A percentile compares a stretch with the other conserved stretches of the same genome.
Conservation (phyloP, 139 green algal genomes). For the Chlorella ohadii region DNA sequence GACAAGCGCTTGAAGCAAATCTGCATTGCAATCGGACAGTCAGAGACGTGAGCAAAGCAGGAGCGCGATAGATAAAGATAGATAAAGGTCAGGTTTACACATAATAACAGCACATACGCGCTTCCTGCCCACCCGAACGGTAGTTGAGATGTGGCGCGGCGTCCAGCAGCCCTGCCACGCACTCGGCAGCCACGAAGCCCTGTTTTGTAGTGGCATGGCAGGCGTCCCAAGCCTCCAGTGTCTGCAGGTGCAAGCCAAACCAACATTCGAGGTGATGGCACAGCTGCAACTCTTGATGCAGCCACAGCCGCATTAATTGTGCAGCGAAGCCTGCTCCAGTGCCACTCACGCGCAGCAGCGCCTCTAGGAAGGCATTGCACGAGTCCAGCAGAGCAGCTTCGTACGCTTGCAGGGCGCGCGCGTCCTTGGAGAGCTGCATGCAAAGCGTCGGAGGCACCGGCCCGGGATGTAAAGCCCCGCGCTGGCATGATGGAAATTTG, state of each 20-base stretch:
- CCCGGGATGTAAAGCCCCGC: no score
- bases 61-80: no score
- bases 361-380: constrained; percentile 87
- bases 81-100: no score
- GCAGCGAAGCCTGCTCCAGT: neutral
- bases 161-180: constrained; percentile 77
- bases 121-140: constrained; percentile 22
- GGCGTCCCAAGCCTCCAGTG: neutral
- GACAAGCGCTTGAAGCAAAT: constrained; percentile 83
- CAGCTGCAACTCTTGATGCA: neutral
- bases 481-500: no score
- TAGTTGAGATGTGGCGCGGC: constrained; percentile 91
- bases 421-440: constrained; percentile 74
- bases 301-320: neutral
- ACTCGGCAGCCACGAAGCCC: constrained; percentile 71
- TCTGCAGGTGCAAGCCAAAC: neutral
- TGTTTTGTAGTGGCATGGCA: constrained; percentile 24
- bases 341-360: constrained; percentile 59
- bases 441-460: no score
- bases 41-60: no score
- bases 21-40: constrained; percentile 34
- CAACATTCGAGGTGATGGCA: no score
- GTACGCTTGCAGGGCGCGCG: constrained; percentile 78
- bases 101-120: no score
- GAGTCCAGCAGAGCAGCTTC: constrained; percentile 79